Percentiles rank a stretch among this genome's conserved stretches.
These are phyloP conservation scores for Podospora comata DNA, from an alignment of 495 filamentous ascomycete genomes.

Conservation along the genomic window DNA sequence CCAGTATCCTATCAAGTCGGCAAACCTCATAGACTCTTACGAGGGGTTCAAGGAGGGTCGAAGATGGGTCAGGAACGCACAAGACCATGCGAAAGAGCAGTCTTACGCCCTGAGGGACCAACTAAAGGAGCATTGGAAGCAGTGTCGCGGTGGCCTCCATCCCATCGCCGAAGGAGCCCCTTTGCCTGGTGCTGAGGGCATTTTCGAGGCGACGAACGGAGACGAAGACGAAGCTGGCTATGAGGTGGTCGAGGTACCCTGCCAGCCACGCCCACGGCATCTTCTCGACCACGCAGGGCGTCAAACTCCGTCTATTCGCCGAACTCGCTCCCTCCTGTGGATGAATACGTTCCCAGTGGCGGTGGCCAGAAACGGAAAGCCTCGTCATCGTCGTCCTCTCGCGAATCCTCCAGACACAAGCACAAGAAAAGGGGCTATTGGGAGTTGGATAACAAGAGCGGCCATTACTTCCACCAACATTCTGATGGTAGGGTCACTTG, in stretches of 20 bases:
- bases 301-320: background rate
- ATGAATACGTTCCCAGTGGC: background rate
- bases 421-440: background rate
- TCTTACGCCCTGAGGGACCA: slow-evolving; percentile 24
- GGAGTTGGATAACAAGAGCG: background rate
- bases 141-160: background rate
- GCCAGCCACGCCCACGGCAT: background rate
- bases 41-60: slow-evolving; percentile 21
- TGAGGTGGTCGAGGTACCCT: background rate
- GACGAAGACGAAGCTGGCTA: background rate
- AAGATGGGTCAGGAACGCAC: slow-evolving; percentile 25
- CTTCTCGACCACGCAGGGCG: background rate
- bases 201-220: background rate
- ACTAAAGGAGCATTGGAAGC: slow-evolving; percentile 27
- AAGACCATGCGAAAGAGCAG: slow-evolving; percentile 26
- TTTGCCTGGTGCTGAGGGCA: background rate
- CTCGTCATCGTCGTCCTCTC: background rate
- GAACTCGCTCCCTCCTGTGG: background rate
- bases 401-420: background rate
- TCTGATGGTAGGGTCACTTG: background rate
- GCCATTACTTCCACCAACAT: background rate
- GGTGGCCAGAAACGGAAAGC: background rate
- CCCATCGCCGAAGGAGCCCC: background rate
- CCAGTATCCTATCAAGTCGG: slow-evolving; percentile 25
- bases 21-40: slow-evolving; percentile 23